phyloP scores from a whole-genome alignment of 2,329 filamentous ascomycete genomes.

The Macrophomina tecta region DNA sequence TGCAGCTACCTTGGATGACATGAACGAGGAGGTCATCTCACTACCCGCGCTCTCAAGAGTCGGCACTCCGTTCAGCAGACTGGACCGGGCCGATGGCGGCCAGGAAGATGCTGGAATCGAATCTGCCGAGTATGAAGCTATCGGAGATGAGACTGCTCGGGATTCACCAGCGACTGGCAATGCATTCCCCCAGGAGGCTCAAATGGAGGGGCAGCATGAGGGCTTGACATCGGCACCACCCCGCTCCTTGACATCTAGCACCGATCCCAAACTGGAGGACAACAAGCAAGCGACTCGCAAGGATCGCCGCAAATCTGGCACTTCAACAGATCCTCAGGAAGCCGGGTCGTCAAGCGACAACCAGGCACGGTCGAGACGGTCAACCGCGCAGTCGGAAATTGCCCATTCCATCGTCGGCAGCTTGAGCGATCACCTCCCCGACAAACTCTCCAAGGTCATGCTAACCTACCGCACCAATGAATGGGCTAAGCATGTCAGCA shows the following conservation, averaged over 20 bases:
- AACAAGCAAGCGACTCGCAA: conserved; percentile 12
- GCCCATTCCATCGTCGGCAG: conserved; percentile 21
- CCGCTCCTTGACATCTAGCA: conserved; percentile 37
- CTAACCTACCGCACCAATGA: conserved; percentile 90
- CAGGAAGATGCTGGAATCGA: neutral
- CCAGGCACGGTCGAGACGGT: conserved; percentile 19
- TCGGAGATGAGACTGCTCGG: neutral
- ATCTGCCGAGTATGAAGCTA: neutral
- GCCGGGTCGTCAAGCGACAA: conserved; percentile 22
- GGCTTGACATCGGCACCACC: neutral
- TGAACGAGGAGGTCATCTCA: conserved; percentile 56
- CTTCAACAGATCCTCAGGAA: conserved; percentile 13
- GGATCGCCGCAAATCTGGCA: conserved; percentile 21
- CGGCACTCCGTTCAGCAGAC: conserved; percentile 20
- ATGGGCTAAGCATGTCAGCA: conserved; percentile 88
- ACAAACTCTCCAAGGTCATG: conserved; percentile 76
- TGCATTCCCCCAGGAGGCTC: neutral
- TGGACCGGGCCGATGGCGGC: neutral
- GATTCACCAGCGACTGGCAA: conserved; percentile 3
- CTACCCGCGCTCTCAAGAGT: conserved; percentile 37
- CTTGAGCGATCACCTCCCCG: conserved; percentile 64
- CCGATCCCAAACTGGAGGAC: conserved; percentile 38
- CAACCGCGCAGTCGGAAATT: conserved; percentile 23
- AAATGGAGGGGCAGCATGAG: neutral
- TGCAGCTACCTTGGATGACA: conserved; percentile 64